Percentiles rank a stretch among this genome's conserved stretches.
Conservation (phyloP, 768 basidiomycete genomes). For the Lactifluus rugatus region DNA sequence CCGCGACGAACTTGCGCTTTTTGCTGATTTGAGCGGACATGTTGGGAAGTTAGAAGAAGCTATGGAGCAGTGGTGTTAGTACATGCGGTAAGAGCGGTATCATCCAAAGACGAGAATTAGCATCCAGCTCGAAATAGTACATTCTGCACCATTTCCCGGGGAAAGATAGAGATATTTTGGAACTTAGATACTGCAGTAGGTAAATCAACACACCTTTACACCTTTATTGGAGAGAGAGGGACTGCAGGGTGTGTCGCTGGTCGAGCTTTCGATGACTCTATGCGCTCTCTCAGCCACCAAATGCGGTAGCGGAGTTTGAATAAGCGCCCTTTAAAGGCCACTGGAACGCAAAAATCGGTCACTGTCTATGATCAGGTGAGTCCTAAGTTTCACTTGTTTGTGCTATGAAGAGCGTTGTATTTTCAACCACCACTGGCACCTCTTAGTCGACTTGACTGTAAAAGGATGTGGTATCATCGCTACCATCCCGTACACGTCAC, state of each 20-base stretch:
- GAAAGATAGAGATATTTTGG: not conserved
- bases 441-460: conserved; percentile 74
- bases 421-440: conserved; percentile 70
- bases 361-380: not conserved
- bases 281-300: not conserved
- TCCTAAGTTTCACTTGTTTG: not conserved
- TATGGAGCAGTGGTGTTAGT: conserved; percentile 12
- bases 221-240: not conserved
- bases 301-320: conserved; percentile 6
- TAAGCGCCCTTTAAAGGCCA: not conserved
- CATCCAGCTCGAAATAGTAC: conserved; percentile 14
- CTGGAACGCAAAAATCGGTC: too few species aligned
- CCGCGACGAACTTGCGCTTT: conserved; percentile 97
- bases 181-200: not conserved
- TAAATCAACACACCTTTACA: conserved; percentile 13
- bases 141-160: not conserved
- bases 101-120: conserved; percentile 5
- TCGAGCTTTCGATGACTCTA: conserved; percentile 1
- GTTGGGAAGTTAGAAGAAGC: conserved; percentile 26
- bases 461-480: conserved; percentile 24
- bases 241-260: not conserved
- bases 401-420: conserved; percentile 75
- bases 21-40: conserved; percentile 91
- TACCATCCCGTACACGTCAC: conserved; percentile 39
- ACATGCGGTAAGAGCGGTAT: not conserved